Evolutionary conservation across 2,329 filamentous ascomycete genomes (phyloP).

Genomic region (Monosporascus sp.): DNA sequence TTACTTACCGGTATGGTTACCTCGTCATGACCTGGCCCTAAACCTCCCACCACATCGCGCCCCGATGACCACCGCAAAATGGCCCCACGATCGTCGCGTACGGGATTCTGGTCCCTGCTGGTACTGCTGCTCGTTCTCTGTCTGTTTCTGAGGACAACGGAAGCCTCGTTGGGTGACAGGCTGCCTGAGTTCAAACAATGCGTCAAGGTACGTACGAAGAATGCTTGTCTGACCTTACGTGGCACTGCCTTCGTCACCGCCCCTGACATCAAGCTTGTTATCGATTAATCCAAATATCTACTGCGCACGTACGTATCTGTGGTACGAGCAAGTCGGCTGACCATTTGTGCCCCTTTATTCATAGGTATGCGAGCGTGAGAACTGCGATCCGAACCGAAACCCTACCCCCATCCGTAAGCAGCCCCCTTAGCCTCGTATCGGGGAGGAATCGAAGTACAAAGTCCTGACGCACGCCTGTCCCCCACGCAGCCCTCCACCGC

Average conservation of each 20-base stretch:
- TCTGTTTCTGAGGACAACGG: conserved; percentile 36
- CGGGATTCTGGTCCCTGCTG: conserved; percentile 5
- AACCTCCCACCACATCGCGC: not conserved
- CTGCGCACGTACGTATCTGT: too few relatives aligned
- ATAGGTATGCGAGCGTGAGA: conserved; percentile 75
- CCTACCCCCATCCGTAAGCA: conserved; percentile 65
- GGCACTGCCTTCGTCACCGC: not conserved
- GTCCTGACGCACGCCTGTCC: conserved; percentile 5
- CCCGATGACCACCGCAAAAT: conserved; percentile 17
- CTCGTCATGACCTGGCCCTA: not conserved
- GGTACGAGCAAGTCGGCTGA: not conserved
- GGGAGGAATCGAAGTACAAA: not conserved
- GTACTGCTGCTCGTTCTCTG: conserved; percentile 31
- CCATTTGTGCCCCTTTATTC: not conserved
- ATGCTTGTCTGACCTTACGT: not conserved
- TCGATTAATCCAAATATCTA: not conserved
- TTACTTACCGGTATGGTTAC: too few relatives aligned
- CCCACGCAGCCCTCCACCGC: conserved; percentile 66
- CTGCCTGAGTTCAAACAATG: conserved; percentile 86
- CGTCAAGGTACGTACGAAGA: conserved; percentile 59
- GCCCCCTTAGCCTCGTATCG: conserved; percentile 8
- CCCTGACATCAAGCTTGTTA: not conserved
- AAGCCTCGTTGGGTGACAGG: conserved; percentile 77
- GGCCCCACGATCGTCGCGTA: conserved; percentile 11
- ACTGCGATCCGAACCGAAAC: conserved; percentile 62